Base-by-base conservation (phyloP, 176 grass and related monocot genomes). In the Triticum turgidum region DNA sequence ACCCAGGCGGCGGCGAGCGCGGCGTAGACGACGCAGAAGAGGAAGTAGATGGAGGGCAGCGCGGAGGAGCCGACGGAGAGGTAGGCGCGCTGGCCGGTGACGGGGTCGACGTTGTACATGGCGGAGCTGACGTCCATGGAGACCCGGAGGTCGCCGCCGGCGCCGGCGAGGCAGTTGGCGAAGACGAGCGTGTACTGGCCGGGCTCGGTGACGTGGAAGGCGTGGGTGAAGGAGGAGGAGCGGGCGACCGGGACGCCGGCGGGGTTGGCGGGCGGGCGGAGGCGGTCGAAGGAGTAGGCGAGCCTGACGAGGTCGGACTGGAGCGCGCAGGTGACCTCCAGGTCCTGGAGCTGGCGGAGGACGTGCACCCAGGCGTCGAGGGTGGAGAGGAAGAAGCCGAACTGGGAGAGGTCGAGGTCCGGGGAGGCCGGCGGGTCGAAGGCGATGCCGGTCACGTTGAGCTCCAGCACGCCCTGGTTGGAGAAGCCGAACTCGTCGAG, bases 351-450 rank as follows among this genome's bases (percentile, higher is more conserved):
- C 82, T 96, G 92, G 65, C 70, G 94, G 73, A 98, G 92, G 69
- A 98, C 97, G 72, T 96, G 97, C 22, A 91, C 87, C 97, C 97
- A 98, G 18, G 94, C 94, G 66, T 98, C 94, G 76, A 91, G 90
- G 17, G 97, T 98, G 34, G 94, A 98, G 70, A 98, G 97, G 84
- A 98, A 98, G 90, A 98, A 98, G 20, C 97, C 97, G 13, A 98
- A 82, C 85, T 96, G 94, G 20, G 92, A 87, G 70, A 96, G 92
- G 88, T 94, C 97, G 45, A 93, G 79, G 70, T 91, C 86, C 24
- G 78, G 24, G 39, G 88, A 82, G 80, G 85, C 81, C 5, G 79
- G 82, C 66, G 79, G 89, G 80, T 91, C 86, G 80, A 98, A 86
- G 71, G 88, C 37, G 88, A 98, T 91, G 65, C 76, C 85, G 66